phyloP scores from a whole-genome alignment of 2,329 filamentous ascomycete genomes.

The Chrysoporthe deuterocubensis region DNA sequence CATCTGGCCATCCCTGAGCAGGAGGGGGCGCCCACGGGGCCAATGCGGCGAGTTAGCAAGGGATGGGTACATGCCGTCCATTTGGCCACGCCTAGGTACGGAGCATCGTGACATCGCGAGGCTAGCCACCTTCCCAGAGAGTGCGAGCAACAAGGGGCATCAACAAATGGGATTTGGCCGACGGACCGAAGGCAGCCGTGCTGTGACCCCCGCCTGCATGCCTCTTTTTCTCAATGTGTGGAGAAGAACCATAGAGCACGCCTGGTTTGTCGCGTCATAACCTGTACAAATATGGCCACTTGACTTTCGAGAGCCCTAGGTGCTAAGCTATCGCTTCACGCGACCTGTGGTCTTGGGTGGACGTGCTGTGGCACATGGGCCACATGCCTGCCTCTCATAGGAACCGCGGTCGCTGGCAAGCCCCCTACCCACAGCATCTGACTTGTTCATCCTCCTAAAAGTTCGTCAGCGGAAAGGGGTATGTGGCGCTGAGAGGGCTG shows the following conservation, averaged over 20 bases:
- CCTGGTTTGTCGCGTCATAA: constrained; percentile 4
- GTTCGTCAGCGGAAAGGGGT: not conserved
- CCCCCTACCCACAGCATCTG: constrained; percentile 4
- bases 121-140: constrained; percentile 20
- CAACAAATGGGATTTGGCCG: constrained; percentile 16
- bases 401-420: constrained; percentile 10
- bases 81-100: constrained; percentile 13
- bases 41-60: constrained; percentile 19
- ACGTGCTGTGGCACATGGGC: constrained; percentile 10
- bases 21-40: constrained; percentile 8
- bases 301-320: constrained; percentile 11
- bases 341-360: constrained; percentile 13
- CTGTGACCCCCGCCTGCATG: constrained; percentile 12
- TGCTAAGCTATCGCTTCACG: constrained; percentile 11
- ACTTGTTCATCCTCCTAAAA: constrained; percentile 1
- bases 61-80: constrained; percentile 9
- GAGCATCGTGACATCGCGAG: constrained; percentile 24
- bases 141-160: constrained; percentile 15
- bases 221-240: constrained; percentile 12
- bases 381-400: constrained; percentile 11
- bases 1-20: constrained; percentile 18
- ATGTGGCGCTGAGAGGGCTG: not conserved
- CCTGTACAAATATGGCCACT: constrained; percentile 12
- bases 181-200: constrained; percentile 1
- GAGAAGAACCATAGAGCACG: constrained; percentile 5